Base-by-base conservation (phyloP, 768 basidiomycete species). In the Paxillus ammoniavirescens region DNA sequence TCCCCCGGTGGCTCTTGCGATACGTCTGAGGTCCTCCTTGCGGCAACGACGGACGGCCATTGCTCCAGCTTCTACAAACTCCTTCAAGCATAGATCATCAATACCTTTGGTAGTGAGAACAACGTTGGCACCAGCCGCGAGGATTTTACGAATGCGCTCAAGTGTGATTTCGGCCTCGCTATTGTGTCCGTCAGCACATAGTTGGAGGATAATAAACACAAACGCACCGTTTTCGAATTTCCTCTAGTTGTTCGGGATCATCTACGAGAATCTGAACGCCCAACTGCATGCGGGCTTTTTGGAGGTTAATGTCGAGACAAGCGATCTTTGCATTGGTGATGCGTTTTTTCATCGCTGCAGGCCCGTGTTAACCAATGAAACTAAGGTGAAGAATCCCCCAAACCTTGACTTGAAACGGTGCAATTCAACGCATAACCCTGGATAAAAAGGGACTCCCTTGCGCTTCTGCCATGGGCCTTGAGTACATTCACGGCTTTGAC, bases 401-500 rank as follows among this genome's bases (percentile, higher is more conserved):
- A 63, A 95, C 97, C 97, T 82, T 99, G 97, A 72, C 93, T 96
- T 2, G 97, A 94, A 40, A 98, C 94, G 12, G 96, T 98, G 73
- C 97, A 98, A 70, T 98, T 99, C 56, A 99, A 74, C 35, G 97
- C 97, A 74, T 98, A 99, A 37, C 97, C 97, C 65, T 89, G 90
- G 45, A 99, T 90, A 68, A 89, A 94, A 56, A 97, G 65, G 41
- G 95, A 98, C 71, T 99, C 97, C 59, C 94, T 81, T 21, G 97
- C 92, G 68, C 93, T 95, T 73, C 84, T 86, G 50, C 97, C 97
- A 62, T 99, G 97, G 2, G 97, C 97, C 73, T 99, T 99, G 62
- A 99, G 79, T 28, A 98, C 84, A 66, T 99, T 99, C 59, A 99
- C 97, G 5, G 97, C 97, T 73, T 99, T 98, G 56, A 99, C 97